These are phyloP conservation scores for Mortierella sp. DNA, from an alignment of 371 early-diverging fungal genomes.

Conservation along the genomic window DNA sequence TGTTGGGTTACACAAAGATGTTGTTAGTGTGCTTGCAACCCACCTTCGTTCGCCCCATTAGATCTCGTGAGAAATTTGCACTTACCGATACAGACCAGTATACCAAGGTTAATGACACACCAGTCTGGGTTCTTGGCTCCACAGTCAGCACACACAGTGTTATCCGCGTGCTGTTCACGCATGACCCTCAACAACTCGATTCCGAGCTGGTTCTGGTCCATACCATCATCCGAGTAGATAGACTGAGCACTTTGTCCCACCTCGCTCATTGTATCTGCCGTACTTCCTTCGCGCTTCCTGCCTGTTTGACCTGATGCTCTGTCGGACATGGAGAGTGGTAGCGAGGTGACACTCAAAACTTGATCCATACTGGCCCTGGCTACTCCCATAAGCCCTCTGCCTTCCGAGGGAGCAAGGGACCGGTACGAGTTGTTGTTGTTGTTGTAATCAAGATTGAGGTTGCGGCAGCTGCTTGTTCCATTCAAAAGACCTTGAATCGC, in stretches of 20 bases:
- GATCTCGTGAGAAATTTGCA: too few relatives aligned
- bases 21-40: too few relatives aligned
- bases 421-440: slow-evolving; percentile 4
- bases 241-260: slow-evolving; percentile 32
- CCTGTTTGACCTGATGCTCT: slow-evolving; percentile 26
- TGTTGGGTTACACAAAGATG: slow-evolving; percentile 9
- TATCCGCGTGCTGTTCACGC: slow-evolving; percentile 61
- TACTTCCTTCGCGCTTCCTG: slow-evolving; percentile 33
- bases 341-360: slow-evolving; percentile 17
- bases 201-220: slow-evolving; percentile 30
- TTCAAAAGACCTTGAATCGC: slow-evolving; percentile 75
- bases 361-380: slow-evolving; percentile 39
- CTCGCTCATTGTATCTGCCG: slow-evolving; percentile 31
- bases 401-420: background rate
- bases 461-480: slow-evolving; percentile 60
- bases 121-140: slow-evolving; percentile 87
- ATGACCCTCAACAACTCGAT: slow-evolving; percentile 48
- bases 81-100: slow-evolving; percentile 90
- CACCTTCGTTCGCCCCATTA: too few relatives aligned
- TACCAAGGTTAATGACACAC: slow-evolving; percentile 93
- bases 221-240: slow-evolving; percentile 8
- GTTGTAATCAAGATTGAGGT: slow-evolving; percentile 19
- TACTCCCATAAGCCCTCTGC: slow-evolving; percentile 23
- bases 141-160: slow-evolving; percentile 88
- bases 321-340: slow-evolving; percentile 20